Conservation (phyloP, 768 basidiomycete species). For the Tylopilus plumbeoviolaceoides region DNA sequence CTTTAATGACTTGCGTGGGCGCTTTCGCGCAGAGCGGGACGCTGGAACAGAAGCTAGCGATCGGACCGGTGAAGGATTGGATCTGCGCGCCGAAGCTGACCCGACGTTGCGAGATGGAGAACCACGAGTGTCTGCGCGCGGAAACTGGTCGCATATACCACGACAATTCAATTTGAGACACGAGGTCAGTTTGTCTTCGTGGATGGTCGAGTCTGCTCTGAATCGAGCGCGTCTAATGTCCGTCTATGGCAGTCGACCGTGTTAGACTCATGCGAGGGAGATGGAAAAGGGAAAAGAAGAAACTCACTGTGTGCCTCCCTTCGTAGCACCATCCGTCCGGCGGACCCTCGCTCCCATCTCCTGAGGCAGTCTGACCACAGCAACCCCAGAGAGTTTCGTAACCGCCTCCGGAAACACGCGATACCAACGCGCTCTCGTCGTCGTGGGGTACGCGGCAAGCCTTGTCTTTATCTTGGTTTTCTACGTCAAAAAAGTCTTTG, state of each 20-base stretch:
- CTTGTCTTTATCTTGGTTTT: constrained; percentile 57
- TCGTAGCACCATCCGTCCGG: constrained; percentile 89
- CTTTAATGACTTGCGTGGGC: constrained; percentile 21
- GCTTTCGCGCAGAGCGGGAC: constrained; percentile 20
- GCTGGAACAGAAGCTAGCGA: constrained; percentile 6
- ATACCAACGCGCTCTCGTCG: constrained; percentile 75
- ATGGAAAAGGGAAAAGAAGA: background rate
- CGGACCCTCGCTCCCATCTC: constrained; percentile 77
- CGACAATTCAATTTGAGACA: constrained; percentile 57
- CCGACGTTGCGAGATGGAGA: constrained; percentile 4
- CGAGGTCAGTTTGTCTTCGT: constrained; percentile 63
- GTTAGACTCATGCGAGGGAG: background rate
- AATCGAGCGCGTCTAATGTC: constrained; percentile 75
- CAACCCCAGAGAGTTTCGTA: constrained; percentile 67
- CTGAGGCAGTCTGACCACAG: constrained; percentile 68
- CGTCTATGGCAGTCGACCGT: constrained; percentile 38
- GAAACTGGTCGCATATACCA: constrained; percentile 30
- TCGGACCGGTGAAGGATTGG: constrained; percentile 22
- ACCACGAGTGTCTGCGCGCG: background rate
- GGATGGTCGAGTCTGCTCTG: constrained; percentile 64
- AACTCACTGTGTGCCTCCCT: constrained; percentile 62
- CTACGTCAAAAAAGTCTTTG: constrained; percentile 61
- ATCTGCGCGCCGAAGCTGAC: constrained; percentile 19
- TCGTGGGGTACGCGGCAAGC: constrained; percentile 72
- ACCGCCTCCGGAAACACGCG: constrained; percentile 43